Evolutionary conservation across 2,329 filamentous ascomycete species (phyloP).

Genomic region (Pseudocercospora cruenta): DNA sequence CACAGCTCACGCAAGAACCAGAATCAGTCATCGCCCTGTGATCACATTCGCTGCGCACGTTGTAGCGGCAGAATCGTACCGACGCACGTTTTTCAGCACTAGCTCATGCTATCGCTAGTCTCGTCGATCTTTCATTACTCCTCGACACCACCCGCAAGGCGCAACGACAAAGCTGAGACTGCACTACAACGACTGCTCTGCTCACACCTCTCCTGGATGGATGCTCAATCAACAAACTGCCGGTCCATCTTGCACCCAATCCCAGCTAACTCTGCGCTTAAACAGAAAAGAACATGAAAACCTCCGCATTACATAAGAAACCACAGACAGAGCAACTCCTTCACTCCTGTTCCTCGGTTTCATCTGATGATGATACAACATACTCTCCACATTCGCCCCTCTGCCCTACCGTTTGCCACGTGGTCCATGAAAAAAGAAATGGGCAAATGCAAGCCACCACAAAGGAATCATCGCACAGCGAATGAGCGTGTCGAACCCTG

Average conservation of each 20-base stretch:
- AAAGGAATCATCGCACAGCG: neutral
- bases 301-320: neutral
- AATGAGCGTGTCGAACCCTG: neutral
- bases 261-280: conserved; percentile 7
- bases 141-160: conserved; percentile 1
- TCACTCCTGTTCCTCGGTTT: neutral
- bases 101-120: neutral
- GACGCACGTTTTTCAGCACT: conserved; percentile 9
- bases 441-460: conserved; percentile 1
- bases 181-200: neutral
- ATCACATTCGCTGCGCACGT: neutral
- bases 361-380: neutral
- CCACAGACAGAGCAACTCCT: neutral
- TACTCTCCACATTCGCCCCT: too few species aligned
- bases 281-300: neutral
- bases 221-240: conserved; percentile 5
- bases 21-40: neutral
- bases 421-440: neutral
- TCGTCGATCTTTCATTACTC: conserved; percentile 1
- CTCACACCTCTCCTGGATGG: neutral
- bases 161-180: neutral
- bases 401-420: conserved; percentile 11
- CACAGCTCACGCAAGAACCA: conserved; percentile 4
- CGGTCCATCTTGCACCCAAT: neutral
- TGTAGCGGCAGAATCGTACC: neutral